Percentiles rank a stretch among this genome's conserved stretches.
These are phyloP conservation scores for Cyclotella cryptica DNA, from an alignment of 108 stramenopile species.

Conservation along the genomic window DNA sequence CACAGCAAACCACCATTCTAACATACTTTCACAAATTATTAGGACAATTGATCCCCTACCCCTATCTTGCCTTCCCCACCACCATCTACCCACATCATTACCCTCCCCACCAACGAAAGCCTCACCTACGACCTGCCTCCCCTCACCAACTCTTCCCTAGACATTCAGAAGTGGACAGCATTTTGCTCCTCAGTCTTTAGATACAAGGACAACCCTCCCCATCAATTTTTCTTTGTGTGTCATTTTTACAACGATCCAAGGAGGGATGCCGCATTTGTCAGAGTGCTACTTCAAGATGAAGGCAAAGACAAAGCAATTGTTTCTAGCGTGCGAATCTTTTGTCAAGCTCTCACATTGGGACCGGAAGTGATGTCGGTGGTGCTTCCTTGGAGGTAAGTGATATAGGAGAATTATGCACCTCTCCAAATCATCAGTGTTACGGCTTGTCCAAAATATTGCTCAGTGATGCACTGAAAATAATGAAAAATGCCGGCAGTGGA, in stretches of 20 bases:
- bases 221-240: conserved; percentile 65
- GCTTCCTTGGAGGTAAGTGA: conserved; percentile 59
- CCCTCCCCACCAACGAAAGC: conserved; percentile 7
- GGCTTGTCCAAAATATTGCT: conserved; percentile 68
- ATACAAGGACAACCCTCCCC: conserved; percentile 72
- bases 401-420: conserved; percentile 86
- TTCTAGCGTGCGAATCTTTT: conserved; percentile 71
- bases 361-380: too few relatives aligned
- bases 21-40: too few relatives aligned
- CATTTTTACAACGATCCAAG: conserved; percentile 82
- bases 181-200: conserved; percentile 77
- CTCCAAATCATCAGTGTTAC: conserved; percentile 55
- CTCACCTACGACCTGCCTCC: not conserved
- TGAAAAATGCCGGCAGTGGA: conserved; percentile 36
- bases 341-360: conserved; percentile 52
- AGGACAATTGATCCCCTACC: too few relatives aligned
- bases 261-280: conserved; percentile 53
- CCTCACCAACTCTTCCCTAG: conserved; percentile 6
- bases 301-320: conserved; percentile 56
- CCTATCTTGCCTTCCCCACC: too few relatives aligned
- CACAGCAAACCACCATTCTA: too few relatives aligned
- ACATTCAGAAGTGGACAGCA: conserved; percentile 58
- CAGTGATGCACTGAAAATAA: too few relatives aligned
- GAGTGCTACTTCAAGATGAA: conserved; percentile 54
- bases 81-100: not conserved